phyloP scores from a whole-genome alignment of 371 early-diverging fungal species.

The Apophysomyces elegans region DNA sequence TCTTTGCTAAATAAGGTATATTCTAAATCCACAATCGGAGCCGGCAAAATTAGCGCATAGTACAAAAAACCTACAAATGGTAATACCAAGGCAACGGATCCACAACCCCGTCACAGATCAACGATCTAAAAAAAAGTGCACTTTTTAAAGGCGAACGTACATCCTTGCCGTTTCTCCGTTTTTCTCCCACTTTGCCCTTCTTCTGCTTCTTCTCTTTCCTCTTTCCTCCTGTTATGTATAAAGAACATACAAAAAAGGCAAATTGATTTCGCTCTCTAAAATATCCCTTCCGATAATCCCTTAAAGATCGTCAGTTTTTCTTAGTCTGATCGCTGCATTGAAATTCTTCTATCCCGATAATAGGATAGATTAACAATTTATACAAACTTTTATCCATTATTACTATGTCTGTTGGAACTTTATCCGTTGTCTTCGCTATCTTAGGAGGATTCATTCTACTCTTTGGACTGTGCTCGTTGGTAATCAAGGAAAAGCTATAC shows the following conservation, averaged over 20 bases:
- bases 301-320: background rate
- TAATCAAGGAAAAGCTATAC: slow-evolving; percentile 84
- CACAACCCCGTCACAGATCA: slow-evolving; percentile 3
- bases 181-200: background rate
- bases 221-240: background rate
- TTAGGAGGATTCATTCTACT: slow-evolving; percentile 79
- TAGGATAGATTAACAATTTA: too few species aligned
- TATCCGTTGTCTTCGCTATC: slow-evolving; percentile 25
- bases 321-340: too few species aligned
- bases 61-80: background rate
- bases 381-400: too few species aligned
- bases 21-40: background rate
- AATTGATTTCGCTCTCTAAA: background rate
- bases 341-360: too few species aligned
- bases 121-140: slow-evolving; percentile 2
- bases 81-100: background rate
- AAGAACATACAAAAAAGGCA: background rate
- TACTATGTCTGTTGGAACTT: slow-evolving; percentile 1
- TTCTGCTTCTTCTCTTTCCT: slow-evolving; percentile 4
- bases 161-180: background rate
- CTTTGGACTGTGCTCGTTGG: slow-evolving; percentile 81
- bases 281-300: background rate
- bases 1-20: background rate
- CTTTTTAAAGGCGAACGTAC: background rate
- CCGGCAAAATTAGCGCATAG: slow-evolving; percentile 9